A percentile compares a stretch with the other conserved stretches of the same genome.
These are phyloP conservation scores for Anisodus tanguticus DNA, from an alignment of 257 asterid genomes.

Conservation along the genomic window DNA sequence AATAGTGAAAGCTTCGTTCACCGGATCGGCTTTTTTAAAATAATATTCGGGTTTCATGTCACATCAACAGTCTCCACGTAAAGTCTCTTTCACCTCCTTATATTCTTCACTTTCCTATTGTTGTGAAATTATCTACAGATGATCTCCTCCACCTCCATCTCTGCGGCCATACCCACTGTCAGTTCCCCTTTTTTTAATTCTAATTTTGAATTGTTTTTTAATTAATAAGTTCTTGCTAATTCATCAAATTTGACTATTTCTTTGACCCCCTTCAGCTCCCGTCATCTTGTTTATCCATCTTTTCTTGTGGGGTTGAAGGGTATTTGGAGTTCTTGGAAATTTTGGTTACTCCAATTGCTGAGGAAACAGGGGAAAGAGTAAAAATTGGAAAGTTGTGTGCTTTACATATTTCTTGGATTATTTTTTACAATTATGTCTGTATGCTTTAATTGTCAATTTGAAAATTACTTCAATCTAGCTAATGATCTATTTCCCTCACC, in stretches of 20 bases:
- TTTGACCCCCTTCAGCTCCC: background rate
- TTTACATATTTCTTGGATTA: background rate
- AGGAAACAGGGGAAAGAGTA: background rate
- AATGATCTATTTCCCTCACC: background rate
- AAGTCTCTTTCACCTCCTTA: background rate
- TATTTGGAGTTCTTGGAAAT: background rate
- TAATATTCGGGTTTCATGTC: background rate
- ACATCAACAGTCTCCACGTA: constrained; percentile 14
- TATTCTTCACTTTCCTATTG: background rate
- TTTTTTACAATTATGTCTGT: background rate
- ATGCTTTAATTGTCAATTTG: constrained; percentile 11
- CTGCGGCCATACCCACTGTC: constrained; percentile 30
- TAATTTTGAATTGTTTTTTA: background rate
- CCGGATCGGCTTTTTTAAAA: background rate
- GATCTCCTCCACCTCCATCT: constrained; percentile 29
- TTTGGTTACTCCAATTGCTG: background rate
- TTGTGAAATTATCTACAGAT: background rate
- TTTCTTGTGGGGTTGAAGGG: background rate
- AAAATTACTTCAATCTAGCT: background rate
- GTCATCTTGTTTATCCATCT: background rate
- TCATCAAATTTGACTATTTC: background rate
- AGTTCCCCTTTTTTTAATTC: background rate
- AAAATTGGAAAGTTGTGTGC: background rate
- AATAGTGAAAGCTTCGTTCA: too few species aligned
- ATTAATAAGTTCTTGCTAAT: background rate